Evolutionary conservation across 2,329 filamentous ascomycete genomes (phyloP).

Genomic region (Trichoderma atroviride): DNA sequence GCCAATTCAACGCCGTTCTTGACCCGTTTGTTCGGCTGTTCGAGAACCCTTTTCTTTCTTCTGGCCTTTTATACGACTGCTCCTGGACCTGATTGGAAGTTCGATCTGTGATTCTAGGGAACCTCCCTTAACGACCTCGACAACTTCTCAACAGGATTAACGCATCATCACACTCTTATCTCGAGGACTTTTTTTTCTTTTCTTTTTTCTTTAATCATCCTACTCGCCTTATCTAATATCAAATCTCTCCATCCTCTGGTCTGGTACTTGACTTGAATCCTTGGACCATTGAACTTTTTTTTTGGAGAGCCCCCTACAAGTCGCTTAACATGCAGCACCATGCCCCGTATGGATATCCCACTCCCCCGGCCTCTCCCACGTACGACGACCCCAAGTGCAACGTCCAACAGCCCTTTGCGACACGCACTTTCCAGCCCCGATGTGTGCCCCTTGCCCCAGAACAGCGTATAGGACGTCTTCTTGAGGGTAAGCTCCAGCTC

Average conservation of each 20-base stretch:
- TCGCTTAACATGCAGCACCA: constrained; percentile 61
- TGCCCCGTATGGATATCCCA: constrained; percentile 59
- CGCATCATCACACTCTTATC: constrained; percentile 1
- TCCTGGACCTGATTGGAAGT: constrained; percentile 15
- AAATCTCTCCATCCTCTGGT: constrained; percentile 15
- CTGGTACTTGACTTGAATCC: constrained; percentile 17
- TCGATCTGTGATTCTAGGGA: constrained; percentile 18
- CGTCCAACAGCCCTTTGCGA: constrained; percentile 41
- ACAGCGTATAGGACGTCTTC: constrained; percentile 80
- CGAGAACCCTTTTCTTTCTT: constrained; percentile 33
- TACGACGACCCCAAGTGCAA: constrained; percentile 54
- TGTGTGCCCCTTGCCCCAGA: constrained; percentile 69
- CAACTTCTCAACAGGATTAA: constrained; percentile 3
- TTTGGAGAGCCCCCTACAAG: constrained; percentile 21
- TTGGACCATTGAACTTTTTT: constrained; percentile 6
- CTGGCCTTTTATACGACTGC: constrained; percentile 29
- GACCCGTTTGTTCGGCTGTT: constrained; percentile 57
- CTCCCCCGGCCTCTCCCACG: constrained; percentile 59
- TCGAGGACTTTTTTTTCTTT: background rate
- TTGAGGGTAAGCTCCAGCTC: constrained; percentile 82
- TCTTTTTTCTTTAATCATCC: background rate
- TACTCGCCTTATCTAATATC: constrained; percentile 8
- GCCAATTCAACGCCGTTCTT: constrained; percentile 34
- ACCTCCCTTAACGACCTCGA: background rate
- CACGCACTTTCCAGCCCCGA: constrained; percentile 48